Percentiles rank a stretch among this genome's conserved stretches.
phyloP scores from a whole-genome alignment of 164 flowering plant genomes.

The Protea cynaroides region DNA sequence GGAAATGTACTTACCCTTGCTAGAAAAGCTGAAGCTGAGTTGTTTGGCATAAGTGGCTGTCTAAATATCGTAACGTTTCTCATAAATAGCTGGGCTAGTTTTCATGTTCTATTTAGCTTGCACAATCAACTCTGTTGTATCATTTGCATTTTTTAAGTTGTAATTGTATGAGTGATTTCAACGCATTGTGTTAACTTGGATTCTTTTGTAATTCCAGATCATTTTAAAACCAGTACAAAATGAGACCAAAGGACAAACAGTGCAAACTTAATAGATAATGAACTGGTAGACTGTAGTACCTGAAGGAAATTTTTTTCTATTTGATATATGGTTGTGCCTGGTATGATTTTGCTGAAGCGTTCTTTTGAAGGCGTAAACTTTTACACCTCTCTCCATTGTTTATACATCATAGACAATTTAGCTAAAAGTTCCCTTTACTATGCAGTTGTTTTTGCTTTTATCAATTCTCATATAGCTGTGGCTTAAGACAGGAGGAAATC shows the following conservation, averaged over 20 bases:
- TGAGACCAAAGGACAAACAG: background rate
- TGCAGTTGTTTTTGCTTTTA: background rate
- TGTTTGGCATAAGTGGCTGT: too few species aligned
- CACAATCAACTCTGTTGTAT: too few species aligned
- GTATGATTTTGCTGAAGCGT: background rate
- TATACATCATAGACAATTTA: background rate
- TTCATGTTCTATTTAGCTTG: too few species aligned
- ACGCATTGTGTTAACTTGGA: too few species aligned
- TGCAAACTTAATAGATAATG: background rate
- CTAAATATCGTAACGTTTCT: too few species aligned
- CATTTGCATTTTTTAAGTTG: too few species aligned
- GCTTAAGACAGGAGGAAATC: slow-evolving; percentile 76
- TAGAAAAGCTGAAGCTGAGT: too few species aligned
- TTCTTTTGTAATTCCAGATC: too few species aligned
- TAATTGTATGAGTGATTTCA: too few species aligned
- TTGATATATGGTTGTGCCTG: slow-evolving; percentile 1
- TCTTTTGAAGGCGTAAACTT: background rate
- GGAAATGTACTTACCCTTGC: too few species aligned
- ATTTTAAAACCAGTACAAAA: background rate
- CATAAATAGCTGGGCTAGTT: too few species aligned
- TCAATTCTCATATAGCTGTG: slow-evolving; percentile 2
- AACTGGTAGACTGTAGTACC: background rate
- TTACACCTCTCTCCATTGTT: background rate
- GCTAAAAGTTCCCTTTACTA: background rate
- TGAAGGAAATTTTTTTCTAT: too few species aligned